Evolutionary conservation across 1,284 basidiomycete species (phyloP), one percentile per base, ranked within the genome.

Genomic region (Heimioporus retisporus): DNA sequence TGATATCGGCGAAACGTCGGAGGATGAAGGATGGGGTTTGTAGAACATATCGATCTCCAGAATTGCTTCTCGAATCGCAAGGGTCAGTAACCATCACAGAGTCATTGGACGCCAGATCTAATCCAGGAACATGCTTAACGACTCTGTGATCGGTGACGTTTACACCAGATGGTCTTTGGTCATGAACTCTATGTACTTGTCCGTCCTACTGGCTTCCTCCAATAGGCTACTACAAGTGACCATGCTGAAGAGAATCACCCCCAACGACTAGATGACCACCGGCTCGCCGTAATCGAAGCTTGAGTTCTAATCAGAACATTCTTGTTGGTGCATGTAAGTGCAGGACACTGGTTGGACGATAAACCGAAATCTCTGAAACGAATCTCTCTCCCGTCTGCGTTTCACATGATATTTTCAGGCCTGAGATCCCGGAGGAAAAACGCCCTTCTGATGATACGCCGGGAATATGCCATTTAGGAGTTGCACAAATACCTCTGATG

Each of bases 191-290:
- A 83, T 77, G 82, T 93, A 97, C 65, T 90, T 88, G 81, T 98
- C 95, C 58, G 83, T 81, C 14, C 85, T 80, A 46, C 84, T 88
- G 3, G 96, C 95, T 73, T 88, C 87, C 69, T 90, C 87, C 96
- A 96, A 98, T 13, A 96, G 96, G 77, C 93, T 94, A 43, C 93
- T 87, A n/a, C 93, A 92, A 66, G 93, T 93, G 58, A 96, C 90
- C 80, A 98, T 88, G 81, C 97, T 97, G 76, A 93, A 90, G 60
- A 97, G 86, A 69, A 90, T 86, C 70, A 96, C 89, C 16, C 94
- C 95, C 63, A 98, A 19, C 28, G 64, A 48, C 64, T 55, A 65
- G 18, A 61, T 15, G 18, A 61, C 64, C 25, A 19, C 59, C 68
- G 86, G 83, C 35, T 83, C 83, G 23, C 94, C 92, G 55, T 89